Evolutionary conservation across 371 early-diverging fungal species (phyloP), one percentile per base, ranked within the genome.

Genomic region (Scutellospora calospora): DNA sequence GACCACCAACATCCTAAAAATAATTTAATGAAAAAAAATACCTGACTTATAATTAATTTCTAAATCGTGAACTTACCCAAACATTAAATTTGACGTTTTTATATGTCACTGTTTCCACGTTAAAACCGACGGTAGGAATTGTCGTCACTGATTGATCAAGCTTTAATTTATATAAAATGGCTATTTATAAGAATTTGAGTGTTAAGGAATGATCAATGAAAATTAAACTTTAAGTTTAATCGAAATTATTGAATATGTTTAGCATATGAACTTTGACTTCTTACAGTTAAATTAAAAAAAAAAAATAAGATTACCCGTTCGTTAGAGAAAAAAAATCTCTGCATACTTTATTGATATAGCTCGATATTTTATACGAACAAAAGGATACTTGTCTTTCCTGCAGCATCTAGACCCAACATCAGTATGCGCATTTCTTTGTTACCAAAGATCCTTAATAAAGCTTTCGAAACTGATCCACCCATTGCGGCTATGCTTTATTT

Each of bases 11-110:
- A 85, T 96, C 96, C 95, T 93, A 85, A 54, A 59, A 45, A 14
- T 27, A 18, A 22, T 66, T 57, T 16, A 22, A 35, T 29, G 16
- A 22, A 72, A 35, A 41, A 0, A 33, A 27, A 25, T 25, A 12
- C 18, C 33, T n/a, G 1, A 4, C 29, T 18, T 16, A 33, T 59
- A n/a, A 20, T 25, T 5, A 2, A 52, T n/a, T 20, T n/a, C 38
- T 38, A 45, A 45, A 45, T 45, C 9, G 51, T 18, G 25, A 33
- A 62, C 88, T 66, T 87, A 90, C 91, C 93, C 96, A 95, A 82
- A 95, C 96, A 83, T 94, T 95, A 80, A 96, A 96, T 87, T 94
- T 94, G 75, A 96, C 94, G 82, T 96, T 96, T 87, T 96, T 96
- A 87, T 96, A 95, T 49, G 93, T 92, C 12, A 96, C 95, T 4